These are phyloP conservation scores for Cystobasidiaceae sp. DNA, from an alignment of 1,284 basidiomycete genomes.

Conservation along the genomic window DNA sequence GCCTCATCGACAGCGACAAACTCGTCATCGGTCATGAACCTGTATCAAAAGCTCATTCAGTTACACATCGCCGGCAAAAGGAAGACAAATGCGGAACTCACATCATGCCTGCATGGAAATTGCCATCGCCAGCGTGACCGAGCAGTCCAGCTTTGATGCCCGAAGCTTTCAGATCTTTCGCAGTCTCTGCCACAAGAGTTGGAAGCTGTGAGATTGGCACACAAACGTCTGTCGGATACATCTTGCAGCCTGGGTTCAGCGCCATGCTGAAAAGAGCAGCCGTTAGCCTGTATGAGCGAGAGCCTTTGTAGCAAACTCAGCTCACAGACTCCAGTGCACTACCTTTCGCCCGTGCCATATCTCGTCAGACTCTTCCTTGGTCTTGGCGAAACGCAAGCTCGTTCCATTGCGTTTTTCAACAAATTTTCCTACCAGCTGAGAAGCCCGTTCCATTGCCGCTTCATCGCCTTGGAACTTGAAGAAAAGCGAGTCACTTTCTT, in stretches of 20 bases:
- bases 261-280: background rate
- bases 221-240: constrained; percentile 40
- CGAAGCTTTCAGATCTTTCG: background rate
- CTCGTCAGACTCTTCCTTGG: constrained; percentile 64
- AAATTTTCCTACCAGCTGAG: constrained; percentile 53
- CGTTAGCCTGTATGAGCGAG: background rate
- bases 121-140: constrained; percentile 31
- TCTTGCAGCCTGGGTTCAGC: constrained; percentile 26
- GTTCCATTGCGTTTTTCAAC: constrained; percentile 62
- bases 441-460: constrained; percentile 59
- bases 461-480: constrained; percentile 65
- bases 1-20: constrained; percentile 52
- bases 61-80: no score
- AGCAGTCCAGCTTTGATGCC: constrained; percentile 33
- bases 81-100: background rate
- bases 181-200: constrained; percentile 37
- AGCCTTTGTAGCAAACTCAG: background rate
- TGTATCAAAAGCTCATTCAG: constrained; percentile 46
- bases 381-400: constrained; percentile 64
- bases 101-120: background rate
- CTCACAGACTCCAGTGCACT: background rate
- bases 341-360: constrained; percentile 84
- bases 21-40: constrained; percentile 62
- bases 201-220: constrained; percentile 38
- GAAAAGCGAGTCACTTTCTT: constrained; percentile 68